Evolutionary conservation across 208 protist species (phyloP).

Genomic region (Leptomonas pyrrhocoris): DNA sequence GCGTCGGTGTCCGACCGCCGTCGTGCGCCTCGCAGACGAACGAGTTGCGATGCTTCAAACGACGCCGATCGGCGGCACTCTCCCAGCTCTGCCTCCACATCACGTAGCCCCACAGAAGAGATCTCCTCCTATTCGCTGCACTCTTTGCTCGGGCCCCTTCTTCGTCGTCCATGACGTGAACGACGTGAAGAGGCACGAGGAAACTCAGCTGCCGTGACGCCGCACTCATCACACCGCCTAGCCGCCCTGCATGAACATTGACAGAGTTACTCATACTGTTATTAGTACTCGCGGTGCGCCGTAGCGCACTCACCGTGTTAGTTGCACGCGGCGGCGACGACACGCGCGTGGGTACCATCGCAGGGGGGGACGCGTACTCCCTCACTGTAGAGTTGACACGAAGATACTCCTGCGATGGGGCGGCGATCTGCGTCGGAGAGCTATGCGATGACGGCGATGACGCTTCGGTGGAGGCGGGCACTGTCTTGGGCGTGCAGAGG

Average conservation of each 20-base stretch:
- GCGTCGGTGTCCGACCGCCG: background rate
- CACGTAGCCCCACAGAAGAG: conserved; percentile 22
- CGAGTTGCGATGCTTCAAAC: background rate
- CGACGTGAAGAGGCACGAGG: conserved; percentile 7
- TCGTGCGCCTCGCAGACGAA: conserved; percentile 17
- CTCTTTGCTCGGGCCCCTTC: background rate
- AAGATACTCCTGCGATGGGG: background rate
- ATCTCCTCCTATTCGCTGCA: background rate
- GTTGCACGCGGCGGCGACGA: background rate
- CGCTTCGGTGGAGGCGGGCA: background rate
- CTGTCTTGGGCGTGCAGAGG: conserved; percentile 12
- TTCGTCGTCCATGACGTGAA: conserved; percentile 18
- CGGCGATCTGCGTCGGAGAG: background rate
- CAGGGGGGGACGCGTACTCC: background rate
- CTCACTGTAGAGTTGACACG: background rate
- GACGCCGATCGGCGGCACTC: conserved; percentile 20
- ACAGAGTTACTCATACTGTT: background rate
- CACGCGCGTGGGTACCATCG: background rate
- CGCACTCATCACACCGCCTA: background rate
- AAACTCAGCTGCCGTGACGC: conserved; percentile 13
- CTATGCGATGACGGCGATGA: background rate
- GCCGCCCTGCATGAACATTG: background rate
- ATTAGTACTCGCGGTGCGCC: background rate
- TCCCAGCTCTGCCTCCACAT: conserved; percentile 34
- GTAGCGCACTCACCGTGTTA: background rate